Evolutionary conservation across 768 basidiomycete species (phyloP).

Genomic region (Collybia nuda): DNA sequence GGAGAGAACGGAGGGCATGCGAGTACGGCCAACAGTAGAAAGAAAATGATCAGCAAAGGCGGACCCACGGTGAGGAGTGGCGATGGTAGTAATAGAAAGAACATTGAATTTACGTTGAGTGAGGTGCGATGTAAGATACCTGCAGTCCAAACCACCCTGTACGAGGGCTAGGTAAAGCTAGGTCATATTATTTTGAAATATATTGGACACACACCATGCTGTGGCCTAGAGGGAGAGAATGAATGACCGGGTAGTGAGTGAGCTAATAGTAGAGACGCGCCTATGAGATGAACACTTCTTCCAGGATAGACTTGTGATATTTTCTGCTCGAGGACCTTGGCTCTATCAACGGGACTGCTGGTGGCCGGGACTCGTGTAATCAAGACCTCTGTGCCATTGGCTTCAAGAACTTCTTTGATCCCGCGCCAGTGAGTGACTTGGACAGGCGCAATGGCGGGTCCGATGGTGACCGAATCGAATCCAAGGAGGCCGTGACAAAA

Average conservation of each 20-base stretch:
- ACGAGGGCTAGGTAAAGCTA: neutral
- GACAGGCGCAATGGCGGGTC: slow-evolving; percentile 72
- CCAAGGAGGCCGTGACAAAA: slow-evolving; percentile 96
- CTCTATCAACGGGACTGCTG: slow-evolving; percentile 83
- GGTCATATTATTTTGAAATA: neutral
- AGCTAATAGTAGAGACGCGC: slow-evolving; percentile 33
- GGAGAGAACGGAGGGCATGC: slow-evolving; percentile 69
- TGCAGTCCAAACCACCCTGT: slow-evolving; percentile 87
- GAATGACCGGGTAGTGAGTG: neutral
- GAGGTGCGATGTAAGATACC: slow-evolving; percentile 82
- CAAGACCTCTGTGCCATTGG: slow-evolving; percentile 86
- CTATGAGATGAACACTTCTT: slow-evolving; percentile 84
- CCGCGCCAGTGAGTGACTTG: slow-evolving; percentile 97
- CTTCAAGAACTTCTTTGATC: slow-evolving; percentile 88
- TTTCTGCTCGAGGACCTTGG: slow-evolving; percentile 82
- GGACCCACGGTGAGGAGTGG: slow-evolving; percentile 93
- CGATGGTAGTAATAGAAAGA: slow-evolving; percentile 89
- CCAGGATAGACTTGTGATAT: slow-evolving; percentile 83
- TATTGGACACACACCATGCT: slow-evolving; percentile 51
- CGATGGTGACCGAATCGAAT: slow-evolving; percentile 83
- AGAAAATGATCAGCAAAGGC: slow-evolving; percentile 92
- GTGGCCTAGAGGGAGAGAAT: slow-evolving; percentile 49
- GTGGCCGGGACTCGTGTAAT: slow-evolving; percentile 95
- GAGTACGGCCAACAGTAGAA: slow-evolving; percentile 60
- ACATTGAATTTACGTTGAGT: slow-evolving; percentile 76